Conservation (phyloP, 164 flowering plant genomes). For the Piper betle region DNA sequence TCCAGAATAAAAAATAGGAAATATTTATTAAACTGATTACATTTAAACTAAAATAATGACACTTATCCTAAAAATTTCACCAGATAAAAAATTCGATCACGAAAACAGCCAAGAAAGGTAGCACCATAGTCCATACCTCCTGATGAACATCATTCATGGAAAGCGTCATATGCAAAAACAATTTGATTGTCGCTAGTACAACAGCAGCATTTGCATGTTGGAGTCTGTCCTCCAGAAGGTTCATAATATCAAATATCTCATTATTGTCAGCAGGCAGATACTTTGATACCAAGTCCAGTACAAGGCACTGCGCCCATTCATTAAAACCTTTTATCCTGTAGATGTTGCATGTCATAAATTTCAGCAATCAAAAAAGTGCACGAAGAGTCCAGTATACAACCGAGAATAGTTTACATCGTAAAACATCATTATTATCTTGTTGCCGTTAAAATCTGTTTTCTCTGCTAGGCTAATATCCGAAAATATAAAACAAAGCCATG, state of each 20-base stretch:
- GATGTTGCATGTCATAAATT: background rate
- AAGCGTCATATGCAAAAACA: constrained; percentile 85
- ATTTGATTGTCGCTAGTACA: constrained; percentile 82
- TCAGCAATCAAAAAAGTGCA: background rate
- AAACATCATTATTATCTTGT: too few relatives aligned
- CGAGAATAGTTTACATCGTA: too few relatives aligned
- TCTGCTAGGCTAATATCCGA: background rate
- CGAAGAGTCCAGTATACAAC: background rate
- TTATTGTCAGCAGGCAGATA: constrained; percentile 83
- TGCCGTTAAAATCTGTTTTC: too few relatives aligned
- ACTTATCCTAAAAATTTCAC: background rate
- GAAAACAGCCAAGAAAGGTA: background rate
- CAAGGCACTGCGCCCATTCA: constrained; percentile 98
- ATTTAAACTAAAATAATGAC: too few relatives aligned
- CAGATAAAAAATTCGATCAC: background rate
- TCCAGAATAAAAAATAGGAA: too few relatives aligned
- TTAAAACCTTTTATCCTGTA: constrained; percentile 88
- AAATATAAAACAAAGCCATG: too few relatives aligned
- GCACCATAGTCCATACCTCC: constrained; percentile 39
- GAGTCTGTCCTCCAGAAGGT: constrained; percentile 97
- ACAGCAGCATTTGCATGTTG: constrained; percentile 99
- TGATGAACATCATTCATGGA: constrained; percentile 99
- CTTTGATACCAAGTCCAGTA: constrained; percentile 77
- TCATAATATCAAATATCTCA: constrained; percentile 97
- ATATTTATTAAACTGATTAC: too few relatives aligned